These are phyloP conservation scores for Mycena belliarum DNA, from an alignment of 768 basidiomycete species.

Conservation along the genomic window DNA sequence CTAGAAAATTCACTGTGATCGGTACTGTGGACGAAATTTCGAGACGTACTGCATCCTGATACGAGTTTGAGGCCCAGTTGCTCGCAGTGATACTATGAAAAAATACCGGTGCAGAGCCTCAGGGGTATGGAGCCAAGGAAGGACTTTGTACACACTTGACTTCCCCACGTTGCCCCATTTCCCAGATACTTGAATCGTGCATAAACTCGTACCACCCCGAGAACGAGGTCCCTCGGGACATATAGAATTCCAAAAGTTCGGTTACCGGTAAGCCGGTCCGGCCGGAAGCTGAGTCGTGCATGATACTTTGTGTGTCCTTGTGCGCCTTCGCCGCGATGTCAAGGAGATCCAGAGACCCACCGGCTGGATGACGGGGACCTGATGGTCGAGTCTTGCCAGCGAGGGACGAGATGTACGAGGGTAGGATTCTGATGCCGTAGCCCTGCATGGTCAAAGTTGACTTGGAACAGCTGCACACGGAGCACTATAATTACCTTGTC, in stretches of 20 bases:
- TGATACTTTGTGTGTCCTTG: not conserved
- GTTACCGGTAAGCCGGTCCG: no score
- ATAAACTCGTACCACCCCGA: not conserved
- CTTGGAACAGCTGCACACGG: no score
- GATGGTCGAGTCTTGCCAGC: not conserved
- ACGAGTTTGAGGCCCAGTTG: not conserved
- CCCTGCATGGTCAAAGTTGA: not conserved
- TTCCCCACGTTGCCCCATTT: not conserved
- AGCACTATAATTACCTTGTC: conserved; percentile 1
- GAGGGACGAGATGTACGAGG: conserved; percentile 6
- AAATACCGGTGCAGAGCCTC: not conserved
- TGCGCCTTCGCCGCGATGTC: not conserved
- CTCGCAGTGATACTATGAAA: not conserved
- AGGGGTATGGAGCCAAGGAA: no score
- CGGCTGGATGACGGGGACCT: no score
- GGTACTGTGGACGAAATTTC: not conserved
- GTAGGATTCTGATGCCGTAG: conserved; percentile 10
- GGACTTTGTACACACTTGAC: not conserved
- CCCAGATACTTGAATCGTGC: not conserved
- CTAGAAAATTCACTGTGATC: not conserved
- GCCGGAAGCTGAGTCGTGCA: no score
- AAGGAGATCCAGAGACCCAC: not conserved
- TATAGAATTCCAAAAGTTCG: not conserved
- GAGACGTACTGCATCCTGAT: not conserved
- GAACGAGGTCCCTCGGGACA: not conserved